phyloP scores from a whole-genome alignment of 768 basidiomycete species.

The Rhizopogon sp. region DNA sequence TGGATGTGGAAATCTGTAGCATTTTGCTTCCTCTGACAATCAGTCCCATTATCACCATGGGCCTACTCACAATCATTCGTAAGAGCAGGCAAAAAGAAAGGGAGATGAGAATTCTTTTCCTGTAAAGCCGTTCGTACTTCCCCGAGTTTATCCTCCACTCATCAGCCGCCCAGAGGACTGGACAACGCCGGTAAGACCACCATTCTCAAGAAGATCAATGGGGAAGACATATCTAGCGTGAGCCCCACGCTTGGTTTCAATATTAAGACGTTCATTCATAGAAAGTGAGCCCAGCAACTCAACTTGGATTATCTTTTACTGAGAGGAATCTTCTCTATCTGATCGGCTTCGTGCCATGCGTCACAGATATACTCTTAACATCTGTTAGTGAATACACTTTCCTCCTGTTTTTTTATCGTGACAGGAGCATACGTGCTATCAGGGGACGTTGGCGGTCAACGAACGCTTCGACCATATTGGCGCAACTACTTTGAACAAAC shows the following conservation, averaged over 20 bases:
- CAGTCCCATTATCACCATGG: slow-evolving; percentile 46
- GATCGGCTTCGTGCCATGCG: slow-evolving; percentile 15
- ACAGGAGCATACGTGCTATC: slow-evolving; percentile 70
- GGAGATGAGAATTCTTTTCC: slow-evolving; percentile 94
- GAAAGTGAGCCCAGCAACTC: slow-evolving; percentile 55
- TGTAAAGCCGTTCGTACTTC: slow-evolving; percentile 42
- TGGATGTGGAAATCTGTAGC: neutral
- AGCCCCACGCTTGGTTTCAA: slow-evolving; percentile 98
- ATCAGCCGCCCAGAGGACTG: slow-evolving; percentile 61
- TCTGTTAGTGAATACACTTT: slow-evolving; percentile 26
- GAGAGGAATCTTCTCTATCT: slow-evolving; percentile 15
- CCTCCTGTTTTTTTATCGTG: neutral
- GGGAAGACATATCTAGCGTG: slow-evolving; percentile 82
- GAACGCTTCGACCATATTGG: slow-evolving; percentile 96
- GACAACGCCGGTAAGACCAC: slow-evolving; percentile 99
- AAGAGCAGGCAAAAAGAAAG: slow-evolving; percentile 94
- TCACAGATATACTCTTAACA: slow-evolving; percentile 38
- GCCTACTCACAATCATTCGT: slow-evolving; percentile 92
- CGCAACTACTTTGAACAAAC: slow-evolving; percentile 99
- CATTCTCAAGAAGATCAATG: slow-evolving; percentile 90
- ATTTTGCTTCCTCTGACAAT: neutral
- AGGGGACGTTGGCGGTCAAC: slow-evolving; percentile 99
- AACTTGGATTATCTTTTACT: slow-evolving; percentile 15
- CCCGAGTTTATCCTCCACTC: slow-evolving; percentile 9
- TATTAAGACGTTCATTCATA: slow-evolving; percentile 93